phyloP scores from a whole-genome alignment of 1,139 yeast genomes.

The Candida glucosophila region DNA sequence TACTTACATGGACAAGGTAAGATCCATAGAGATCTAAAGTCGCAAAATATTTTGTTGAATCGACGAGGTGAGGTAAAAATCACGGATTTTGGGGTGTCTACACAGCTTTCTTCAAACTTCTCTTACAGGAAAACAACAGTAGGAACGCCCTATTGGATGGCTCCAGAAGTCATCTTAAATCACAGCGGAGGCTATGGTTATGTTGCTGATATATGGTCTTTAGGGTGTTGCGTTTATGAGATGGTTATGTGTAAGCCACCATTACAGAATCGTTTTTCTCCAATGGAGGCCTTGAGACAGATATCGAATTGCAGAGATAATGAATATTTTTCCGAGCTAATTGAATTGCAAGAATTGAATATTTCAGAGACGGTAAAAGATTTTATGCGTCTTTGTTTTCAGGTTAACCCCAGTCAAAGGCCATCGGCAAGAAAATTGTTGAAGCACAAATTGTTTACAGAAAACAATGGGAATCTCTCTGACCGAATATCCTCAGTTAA shows the following conservation, averaged over 20 bases:
- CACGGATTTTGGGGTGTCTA: slow-evolving; percentile 96
- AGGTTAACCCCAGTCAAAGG: slow-evolving; percentile 51
- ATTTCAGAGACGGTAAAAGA: slow-evolving; percentile 32
- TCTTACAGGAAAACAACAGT: slow-evolving; percentile 84
- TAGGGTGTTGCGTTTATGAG: slow-evolving; percentile 87
- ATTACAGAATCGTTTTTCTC: slow-evolving; percentile 53
- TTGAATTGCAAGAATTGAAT: slow-evolving; percentile 18
- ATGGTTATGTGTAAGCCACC: slow-evolving; percentile 83
- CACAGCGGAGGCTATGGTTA: slow-evolving; percentile 69
- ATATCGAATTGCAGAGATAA: slow-evolving; percentile 31
- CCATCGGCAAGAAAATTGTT: slow-evolving; percentile 52
- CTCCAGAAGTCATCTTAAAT: slow-evolving; percentile 89
- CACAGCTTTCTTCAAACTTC: slow-evolving; percentile 71
- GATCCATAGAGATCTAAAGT: slow-evolving; percentile 81
- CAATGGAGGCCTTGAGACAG: slow-evolving; percentile 66
- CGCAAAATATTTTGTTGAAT: slow-evolving; percentile 72
- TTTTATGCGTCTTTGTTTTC: slow-evolving; percentile 58
- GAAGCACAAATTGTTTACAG: slow-evolving; percentile 48
- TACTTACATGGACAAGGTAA: slow-evolving; percentile 73
- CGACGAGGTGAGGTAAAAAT: slow-evolving; percentile 71
- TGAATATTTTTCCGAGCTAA: slow-evolving; percentile 24
- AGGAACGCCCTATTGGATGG: slow-evolving; percentile 99
- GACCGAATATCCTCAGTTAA: slow-evolving; percentile 15
- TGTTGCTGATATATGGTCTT: slow-evolving; percentile 92
- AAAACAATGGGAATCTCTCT: slow-evolving; percentile 7